Conservation (phyloP, 257 asterid genomes). For the Nicotiana knightiana region DNA sequence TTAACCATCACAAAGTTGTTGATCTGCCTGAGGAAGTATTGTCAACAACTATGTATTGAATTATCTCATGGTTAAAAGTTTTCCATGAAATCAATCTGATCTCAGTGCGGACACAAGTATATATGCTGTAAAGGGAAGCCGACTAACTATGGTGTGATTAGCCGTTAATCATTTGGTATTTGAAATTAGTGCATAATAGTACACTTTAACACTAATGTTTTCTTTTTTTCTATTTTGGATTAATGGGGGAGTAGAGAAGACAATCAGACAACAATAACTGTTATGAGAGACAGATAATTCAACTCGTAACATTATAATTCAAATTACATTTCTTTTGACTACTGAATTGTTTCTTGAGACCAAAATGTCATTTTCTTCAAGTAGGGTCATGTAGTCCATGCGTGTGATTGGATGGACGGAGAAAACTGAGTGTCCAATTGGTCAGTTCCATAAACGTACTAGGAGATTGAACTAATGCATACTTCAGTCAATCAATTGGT, state of each 20-base stretch:
- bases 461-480: background rate
- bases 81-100: background rate
- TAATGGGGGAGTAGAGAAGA: background rate
- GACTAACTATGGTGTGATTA: background rate
- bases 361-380: background rate
- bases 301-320: background rate
- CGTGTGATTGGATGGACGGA: background rate
- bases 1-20: background rate
- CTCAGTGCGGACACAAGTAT: background rate
- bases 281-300: no score
- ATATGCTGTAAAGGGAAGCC: background rate
- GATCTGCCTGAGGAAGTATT: background rate
- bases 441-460: background rate
- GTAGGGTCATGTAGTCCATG: background rate
- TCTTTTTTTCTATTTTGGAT: background rate
- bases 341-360: background rate
- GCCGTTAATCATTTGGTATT: background rate
- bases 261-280: background rate
- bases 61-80: background rate
- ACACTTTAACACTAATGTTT: background rate
- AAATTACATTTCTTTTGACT: background rate
- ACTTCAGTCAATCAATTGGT: background rate
- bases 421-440: background rate
- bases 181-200: background rate
- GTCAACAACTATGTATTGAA: background rate